Conservation (phyloP, 495 filamentous ascomycete genomes). For the Chaetomium cochliodes region DNA sequence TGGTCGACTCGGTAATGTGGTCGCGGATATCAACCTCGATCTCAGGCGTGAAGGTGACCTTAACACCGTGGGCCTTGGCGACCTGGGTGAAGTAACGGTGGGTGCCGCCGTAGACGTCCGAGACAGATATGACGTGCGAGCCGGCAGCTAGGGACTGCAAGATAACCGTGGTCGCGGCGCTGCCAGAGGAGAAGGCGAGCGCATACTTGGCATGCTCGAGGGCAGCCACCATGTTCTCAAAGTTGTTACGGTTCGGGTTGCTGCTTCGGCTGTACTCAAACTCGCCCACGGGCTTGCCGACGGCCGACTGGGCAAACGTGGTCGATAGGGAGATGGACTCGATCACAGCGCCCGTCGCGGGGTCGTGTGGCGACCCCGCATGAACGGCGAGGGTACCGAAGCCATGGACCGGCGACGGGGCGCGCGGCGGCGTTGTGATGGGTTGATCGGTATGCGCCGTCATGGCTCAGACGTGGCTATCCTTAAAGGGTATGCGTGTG, state of each 20-base stretch:
- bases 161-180: slow-evolving; percentile 87
- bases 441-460: slow-evolving; percentile 41
- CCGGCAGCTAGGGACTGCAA: slow-evolving; percentile 89
- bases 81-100: slow-evolving; percentile 99
- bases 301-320: slow-evolving; percentile 82
- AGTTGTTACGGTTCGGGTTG: slow-evolving; percentile 93
- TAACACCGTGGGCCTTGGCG: slow-evolving; percentile 87
- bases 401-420: slow-evolving; percentile 47
- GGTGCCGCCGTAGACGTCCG: slow-evolving; percentile 96
- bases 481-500: background rate
- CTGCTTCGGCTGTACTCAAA: slow-evolving; percentile 91
- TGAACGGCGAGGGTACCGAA: slow-evolving; percentile 96
- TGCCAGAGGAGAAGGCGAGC: slow-evolving; percentile 92
- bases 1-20: slow-evolving; percentile 85
- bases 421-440: slow-evolving; percentile 46
- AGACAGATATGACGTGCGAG: slow-evolving; percentile 92
- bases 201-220: slow-evolving; percentile 91
- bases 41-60: slow-evolving; percentile 87
- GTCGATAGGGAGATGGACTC: slow-evolving; percentile 93
- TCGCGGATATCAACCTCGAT: slow-evolving; percentile 83
- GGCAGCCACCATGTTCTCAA: slow-evolving; percentile 85
- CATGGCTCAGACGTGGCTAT: slow-evolving; percentile 31
- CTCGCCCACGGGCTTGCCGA: slow-evolving; percentile 77
- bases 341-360: slow-evolving; percentile 90
- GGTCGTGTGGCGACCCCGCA: slow-evolving; percentile 86